These are phyloP conservation scores for Oryza nivara DNA, from an alignment of 176 grass and related monocot species.

Conservation along the genomic window DNA sequence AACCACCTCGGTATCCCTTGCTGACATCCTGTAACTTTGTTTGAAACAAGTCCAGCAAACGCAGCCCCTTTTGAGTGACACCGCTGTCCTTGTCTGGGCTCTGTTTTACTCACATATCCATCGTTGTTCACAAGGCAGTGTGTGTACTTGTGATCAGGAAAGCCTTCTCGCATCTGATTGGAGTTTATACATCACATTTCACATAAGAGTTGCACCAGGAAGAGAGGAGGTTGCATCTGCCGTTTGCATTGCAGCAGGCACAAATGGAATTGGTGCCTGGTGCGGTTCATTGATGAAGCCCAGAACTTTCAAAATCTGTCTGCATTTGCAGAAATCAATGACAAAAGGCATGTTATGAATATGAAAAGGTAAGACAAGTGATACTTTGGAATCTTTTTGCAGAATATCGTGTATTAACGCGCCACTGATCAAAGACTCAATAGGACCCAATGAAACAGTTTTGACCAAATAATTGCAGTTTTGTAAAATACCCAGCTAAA, in stretches of 20 bases:
- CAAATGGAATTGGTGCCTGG: slow-evolving; percentile 55
- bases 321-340: slow-evolving; percentile 46
- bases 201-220: slow-evolving; percentile 71
- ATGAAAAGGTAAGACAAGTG: slow-evolving; percentile 16
- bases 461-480: no score
- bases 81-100: slow-evolving; percentile 30
- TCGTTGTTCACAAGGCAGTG: not conserved
- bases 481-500: no score
- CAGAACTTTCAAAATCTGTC: slow-evolving; percentile 72
- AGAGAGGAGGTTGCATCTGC: slow-evolving; percentile 62
- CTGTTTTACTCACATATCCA: not conserved
- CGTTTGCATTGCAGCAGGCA: slow-evolving; percentile 53
- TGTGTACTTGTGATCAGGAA: slow-evolving; percentile 22
- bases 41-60: slow-evolving; percentile 19
- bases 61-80: not conserved
- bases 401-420: slow-evolving; percentile 22
- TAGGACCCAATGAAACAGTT: not conserved
- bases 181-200: slow-evolving; percentile 40
- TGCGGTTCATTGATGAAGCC: slow-evolving; percentile 72
- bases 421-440: slow-evolving; percentile 14
- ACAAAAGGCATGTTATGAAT: slow-evolving; percentile 24
- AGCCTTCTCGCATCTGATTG: slow-evolving; percentile 35
- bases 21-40: not conserved
- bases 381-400: not conserved
- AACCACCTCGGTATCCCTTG: slow-evolving; percentile 17